These are phyloP conservation scores for Mycena vulgaris DNA, from an alignment of 768 basidiomycete species.

Conservation along the genomic window DNA sequence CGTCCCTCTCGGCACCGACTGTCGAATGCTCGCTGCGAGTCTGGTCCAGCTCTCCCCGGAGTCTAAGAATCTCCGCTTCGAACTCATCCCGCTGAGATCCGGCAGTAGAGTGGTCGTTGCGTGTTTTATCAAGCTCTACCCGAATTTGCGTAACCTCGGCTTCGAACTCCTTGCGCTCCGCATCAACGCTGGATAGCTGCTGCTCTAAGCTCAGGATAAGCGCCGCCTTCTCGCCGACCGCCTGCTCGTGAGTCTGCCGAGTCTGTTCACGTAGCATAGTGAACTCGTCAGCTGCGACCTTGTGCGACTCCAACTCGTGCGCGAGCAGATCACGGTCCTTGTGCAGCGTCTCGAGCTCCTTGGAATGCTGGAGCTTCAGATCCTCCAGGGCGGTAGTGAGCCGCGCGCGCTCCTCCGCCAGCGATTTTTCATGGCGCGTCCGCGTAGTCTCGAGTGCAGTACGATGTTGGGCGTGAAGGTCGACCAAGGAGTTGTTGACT, in stretches of 20 bases:
- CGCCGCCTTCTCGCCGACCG: constrained; percentile 65
- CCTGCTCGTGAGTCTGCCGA: constrained; percentile 60
- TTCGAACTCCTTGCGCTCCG: constrained; percentile 61
- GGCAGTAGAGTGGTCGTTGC: constrained; percentile 67
- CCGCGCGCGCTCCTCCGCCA: constrained; percentile 65
- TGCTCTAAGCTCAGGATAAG: constrained; percentile 64
- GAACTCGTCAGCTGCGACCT: constrained; percentile 66
- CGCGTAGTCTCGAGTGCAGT: constrained; percentile 54
- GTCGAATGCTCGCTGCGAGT: constrained; percentile 53
- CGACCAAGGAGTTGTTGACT: constrained; percentile 57
- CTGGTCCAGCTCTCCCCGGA: constrained; percentile 73
- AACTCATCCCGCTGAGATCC: constrained; percentile 63
- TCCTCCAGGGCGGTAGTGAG: constrained; percentile 64
- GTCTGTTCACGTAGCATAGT: constrained; percentile 61
- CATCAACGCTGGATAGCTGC: constrained; percentile 63
- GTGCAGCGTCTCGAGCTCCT: constrained; percentile 63
- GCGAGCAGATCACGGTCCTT: constrained; percentile 65
- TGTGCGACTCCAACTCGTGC: constrained; percentile 75
- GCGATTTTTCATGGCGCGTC: constrained; percentile 52
- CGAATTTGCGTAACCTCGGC: constrained; percentile 67
- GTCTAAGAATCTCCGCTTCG: constrained; percentile 61
- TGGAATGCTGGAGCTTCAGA: constrained; percentile 62
- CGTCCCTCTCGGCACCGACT: constrained; percentile 62
- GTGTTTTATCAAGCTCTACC: constrained; percentile 71
- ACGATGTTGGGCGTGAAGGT: constrained; percentile 55